Percentiles rank a stretch among this genome's conserved stretches.
These are phyloP conservation scores for Tetrapisispora nanseiensis DNA, from an alignment of 805 yeast genomes.

Conservation along the genomic window DNA sequence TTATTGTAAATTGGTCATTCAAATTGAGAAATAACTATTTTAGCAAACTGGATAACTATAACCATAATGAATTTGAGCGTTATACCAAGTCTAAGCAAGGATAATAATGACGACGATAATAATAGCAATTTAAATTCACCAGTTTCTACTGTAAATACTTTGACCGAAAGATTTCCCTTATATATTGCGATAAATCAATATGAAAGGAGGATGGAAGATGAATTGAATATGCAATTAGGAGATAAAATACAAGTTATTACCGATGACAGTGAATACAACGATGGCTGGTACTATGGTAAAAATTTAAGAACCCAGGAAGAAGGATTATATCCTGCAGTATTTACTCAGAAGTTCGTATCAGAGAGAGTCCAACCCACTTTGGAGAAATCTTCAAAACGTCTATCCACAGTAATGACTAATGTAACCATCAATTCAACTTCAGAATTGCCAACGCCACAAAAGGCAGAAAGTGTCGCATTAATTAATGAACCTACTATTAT, in stretches of 20 bases:
- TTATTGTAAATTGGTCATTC: too few species aligned
- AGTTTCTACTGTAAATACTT: background rate
- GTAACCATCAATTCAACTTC: constrained; percentile 2
- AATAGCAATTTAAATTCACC: background rate
- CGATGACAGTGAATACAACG: constrained; percentile 87
- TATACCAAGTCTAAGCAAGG: background rate
- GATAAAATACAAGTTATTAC: constrained; percentile 83
- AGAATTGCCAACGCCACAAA: constrained; percentile 21
- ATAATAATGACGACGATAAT: background rate
- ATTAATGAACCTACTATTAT: constrained; percentile 1
- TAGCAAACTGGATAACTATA: background rate
- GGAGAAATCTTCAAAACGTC: constrained; percentile 2
- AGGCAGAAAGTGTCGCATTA: constrained; percentile 18
- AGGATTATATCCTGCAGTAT: constrained; percentile 85
- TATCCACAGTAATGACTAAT: constrained; percentile 5
- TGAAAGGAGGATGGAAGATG: constrained; percentile 81
- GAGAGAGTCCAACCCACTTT: constrained; percentile 12
- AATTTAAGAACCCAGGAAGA: constrained; percentile 62
- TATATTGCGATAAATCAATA: constrained; percentile 75
- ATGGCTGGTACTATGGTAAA: constrained; percentile 94
- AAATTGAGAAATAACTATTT: too few species aligned
- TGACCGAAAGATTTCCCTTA: constrained; percentile 14
- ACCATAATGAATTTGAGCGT: background rate
- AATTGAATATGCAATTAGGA: constrained; percentile 67
- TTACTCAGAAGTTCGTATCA: constrained; percentile 49